Conservation (phyloP, 1,284 basidiomycete species). For the Rhodotorula sp. region DNA sequence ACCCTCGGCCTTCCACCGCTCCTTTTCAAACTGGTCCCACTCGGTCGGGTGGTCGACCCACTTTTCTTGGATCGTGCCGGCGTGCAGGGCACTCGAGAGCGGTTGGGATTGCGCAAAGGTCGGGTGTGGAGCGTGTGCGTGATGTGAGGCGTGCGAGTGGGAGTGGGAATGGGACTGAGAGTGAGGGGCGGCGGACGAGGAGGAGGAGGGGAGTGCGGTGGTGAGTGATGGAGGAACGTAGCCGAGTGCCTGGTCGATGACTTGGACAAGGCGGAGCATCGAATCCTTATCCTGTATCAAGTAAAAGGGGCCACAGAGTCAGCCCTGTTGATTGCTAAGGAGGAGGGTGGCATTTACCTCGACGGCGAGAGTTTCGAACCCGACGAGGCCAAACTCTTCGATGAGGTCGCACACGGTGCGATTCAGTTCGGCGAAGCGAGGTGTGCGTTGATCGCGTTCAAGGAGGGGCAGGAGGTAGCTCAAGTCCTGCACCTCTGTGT, state of each 20-base stretch:
- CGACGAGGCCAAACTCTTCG: conserved; percentile 90
- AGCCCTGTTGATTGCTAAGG: not conserved
- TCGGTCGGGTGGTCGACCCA: conserved; percentile 48
- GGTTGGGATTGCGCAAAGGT: conserved; percentile 62
- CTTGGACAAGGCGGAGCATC: conserved; percentile 78
- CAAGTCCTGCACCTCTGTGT: conserved; percentile 96
- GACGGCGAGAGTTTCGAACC: conserved; percentile 94
- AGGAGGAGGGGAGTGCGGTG: not conserved
- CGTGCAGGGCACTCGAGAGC: conserved; percentile 54
- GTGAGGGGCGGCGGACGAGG: conserved; percentile 2
- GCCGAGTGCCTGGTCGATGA: conserved; percentile 83
- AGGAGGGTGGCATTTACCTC: conserved; percentile 59
- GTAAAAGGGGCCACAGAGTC: not conserved
- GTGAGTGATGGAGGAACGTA: conserved; percentile 66
- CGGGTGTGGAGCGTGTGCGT: conserved; percentile 56
- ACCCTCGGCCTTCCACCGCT: conserved; percentile 51
- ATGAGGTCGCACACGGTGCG: conserved; percentile 85
- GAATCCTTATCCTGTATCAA: conserved; percentile 76
- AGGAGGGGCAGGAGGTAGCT: conserved; percentile 80
- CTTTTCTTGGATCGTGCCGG: conserved; percentile 58
- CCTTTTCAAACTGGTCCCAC: conserved; percentile 73
- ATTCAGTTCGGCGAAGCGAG: conserved; percentile 74
- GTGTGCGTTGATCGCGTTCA: conserved; percentile 58
- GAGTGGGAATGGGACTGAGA: conserved; percentile 12
- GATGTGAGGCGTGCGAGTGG: conserved; percentile 42